Conservation (phyloP, 2,329 filamentous ascomycete species). For the Venturia nashicola region DNA sequence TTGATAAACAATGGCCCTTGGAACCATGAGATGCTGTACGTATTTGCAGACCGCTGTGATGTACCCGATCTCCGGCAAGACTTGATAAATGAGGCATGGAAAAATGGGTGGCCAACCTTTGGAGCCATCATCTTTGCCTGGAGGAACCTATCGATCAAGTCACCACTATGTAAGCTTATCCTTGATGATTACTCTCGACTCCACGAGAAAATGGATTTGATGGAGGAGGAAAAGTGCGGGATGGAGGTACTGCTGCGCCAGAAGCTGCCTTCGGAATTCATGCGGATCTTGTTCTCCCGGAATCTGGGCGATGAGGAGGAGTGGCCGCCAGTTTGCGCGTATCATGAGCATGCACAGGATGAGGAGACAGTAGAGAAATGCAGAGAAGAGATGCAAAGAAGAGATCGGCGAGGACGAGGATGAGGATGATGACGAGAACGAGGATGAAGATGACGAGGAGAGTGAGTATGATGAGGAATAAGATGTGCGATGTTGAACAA, state of each 20-base stretch:
- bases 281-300: neutral
- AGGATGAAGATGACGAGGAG: too few species aligned
- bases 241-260: neutral
- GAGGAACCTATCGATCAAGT: neutral
- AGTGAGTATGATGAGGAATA: too few species aligned
- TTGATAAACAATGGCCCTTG: neutral
- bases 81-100: neutral
- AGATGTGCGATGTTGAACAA: too few species aligned
- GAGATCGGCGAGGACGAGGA: neutral
- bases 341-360: neutral
- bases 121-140: neutral
- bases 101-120: neutral
- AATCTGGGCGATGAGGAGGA: neutral
- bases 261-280: neutral
- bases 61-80: neutral
- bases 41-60: neutral
- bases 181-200: neutral
- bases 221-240: neutral
- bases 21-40: neutral
- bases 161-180: neutral
- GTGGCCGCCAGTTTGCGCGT: neutral
- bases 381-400: neutral
- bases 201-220: accelerated
- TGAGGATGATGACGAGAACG: neutral
- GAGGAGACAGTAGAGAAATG: neutral